These are phyloP conservation scores for Rhexocercosporidium sp. DNA, from an alignment of 2,329 filamentous ascomycete species.

Conservation along the genomic window DNA sequence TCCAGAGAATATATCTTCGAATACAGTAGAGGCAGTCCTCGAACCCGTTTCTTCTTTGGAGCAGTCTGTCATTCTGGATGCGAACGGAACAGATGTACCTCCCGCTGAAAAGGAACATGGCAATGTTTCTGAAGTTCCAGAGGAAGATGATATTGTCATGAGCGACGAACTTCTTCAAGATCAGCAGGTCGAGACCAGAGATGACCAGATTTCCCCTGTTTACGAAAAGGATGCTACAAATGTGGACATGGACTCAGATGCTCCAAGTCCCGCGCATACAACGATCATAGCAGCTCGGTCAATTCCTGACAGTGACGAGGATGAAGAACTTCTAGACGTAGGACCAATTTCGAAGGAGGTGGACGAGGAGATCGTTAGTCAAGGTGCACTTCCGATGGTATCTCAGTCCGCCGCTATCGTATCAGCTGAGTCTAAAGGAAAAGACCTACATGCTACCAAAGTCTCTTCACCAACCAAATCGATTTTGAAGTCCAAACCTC, in stretches of 20 bases:
- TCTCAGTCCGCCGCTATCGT: not conserved
- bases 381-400: not conserved
- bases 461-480: not conserved
- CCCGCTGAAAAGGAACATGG: not conserved
- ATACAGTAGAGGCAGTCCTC: not conserved
- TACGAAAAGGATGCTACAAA: not conserved
- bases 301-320: constrained; percentile 27
- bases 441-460: too few relatives aligned
- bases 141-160: not conserved
- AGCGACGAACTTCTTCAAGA: not conserved
- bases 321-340: constrained; percentile 4
- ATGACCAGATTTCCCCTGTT: not conserved
- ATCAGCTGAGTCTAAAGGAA: not conserved
- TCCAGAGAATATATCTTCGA: not conserved
- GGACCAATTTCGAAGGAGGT: not conserved
- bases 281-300: constrained; percentile 10
- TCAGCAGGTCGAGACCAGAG: not conserved
- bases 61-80: not conserved
- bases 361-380: not conserved
- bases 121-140: not conserved
- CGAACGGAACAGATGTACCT: not conserved
- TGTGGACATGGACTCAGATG: not conserved
- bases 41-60: not conserved
- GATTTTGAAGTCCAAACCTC: not conserved
- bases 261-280: not conserved